Conservation (phyloP, 768 basidiomycete species). For the Calocybe gangraenosa region DNA sequence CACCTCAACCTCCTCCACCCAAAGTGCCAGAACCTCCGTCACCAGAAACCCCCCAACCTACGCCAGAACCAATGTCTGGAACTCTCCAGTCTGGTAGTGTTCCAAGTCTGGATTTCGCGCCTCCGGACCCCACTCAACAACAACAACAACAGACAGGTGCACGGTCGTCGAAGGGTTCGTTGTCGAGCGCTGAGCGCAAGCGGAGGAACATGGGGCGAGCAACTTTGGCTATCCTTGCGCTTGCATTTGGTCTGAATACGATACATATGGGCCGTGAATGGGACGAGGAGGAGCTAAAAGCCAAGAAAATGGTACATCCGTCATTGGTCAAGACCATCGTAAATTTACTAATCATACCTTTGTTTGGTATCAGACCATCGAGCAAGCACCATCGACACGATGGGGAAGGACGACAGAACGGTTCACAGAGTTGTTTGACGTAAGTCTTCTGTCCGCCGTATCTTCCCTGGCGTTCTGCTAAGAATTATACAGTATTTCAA, state of each 20-base stretch:
- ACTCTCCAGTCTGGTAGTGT: constrained; percentile 24
- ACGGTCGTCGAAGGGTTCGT: constrained; percentile 69
- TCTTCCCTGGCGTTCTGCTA: neutral
- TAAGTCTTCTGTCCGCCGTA: constrained; percentile 39
- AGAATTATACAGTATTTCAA: constrained; percentile 66
- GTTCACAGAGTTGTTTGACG: constrained; percentile 64
- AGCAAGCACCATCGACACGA: constrained; percentile 56
- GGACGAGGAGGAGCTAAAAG: constrained; percentile 66
- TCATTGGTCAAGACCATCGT: constrained; percentile 5
- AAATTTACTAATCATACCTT: neutral
- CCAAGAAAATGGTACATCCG: constrained; percentile 54
- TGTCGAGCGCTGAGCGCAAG: constrained; percentile 75
- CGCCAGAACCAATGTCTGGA: constrained; percentile 14
- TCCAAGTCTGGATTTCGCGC: constrained; percentile 65
- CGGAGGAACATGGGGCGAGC: constrained; percentile 54
- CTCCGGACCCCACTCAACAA: constrained; percentile 37
- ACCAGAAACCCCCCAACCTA: constrained; percentile 5
- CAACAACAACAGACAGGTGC: constrained; percentile 64
- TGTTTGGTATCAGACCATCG: constrained; percentile 39
- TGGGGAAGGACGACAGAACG: constrained; percentile 63
- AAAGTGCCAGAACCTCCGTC: constrained; percentile 14
- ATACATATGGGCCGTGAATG: constrained; percentile 77
- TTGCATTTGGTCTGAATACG: constrained; percentile 53
- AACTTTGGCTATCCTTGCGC: constrained; percentile 46
- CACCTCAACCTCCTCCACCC: constrained; percentile 16